Conservation (phyloP, 306 rosid genomes). For the Luffa aegyptiaca region DNA sequence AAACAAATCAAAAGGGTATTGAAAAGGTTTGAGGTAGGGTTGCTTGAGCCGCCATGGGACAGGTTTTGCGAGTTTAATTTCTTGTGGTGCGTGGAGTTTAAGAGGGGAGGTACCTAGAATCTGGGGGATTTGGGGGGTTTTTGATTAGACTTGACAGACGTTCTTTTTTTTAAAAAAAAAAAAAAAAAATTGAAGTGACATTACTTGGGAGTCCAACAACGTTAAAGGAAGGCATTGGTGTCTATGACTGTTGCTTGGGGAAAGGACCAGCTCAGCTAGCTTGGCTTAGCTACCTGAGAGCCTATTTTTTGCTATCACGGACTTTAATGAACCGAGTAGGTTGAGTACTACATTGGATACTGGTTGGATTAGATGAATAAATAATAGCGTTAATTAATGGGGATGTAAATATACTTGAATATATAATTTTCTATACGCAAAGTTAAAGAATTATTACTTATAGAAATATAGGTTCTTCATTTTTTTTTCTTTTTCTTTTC, state of each 20-base stretch:
- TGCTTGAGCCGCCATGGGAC: neutral
- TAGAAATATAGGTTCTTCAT: no score
- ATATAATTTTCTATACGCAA: neutral
- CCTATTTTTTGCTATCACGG: neutral
- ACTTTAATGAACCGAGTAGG: neutral
- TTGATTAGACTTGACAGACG: neutral
- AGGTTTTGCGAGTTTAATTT: neutral
- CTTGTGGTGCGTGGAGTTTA: neutral
- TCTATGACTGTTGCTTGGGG: neutral
- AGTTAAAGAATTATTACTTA: no score
- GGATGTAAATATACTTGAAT: neutral
- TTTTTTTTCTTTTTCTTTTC: no score
- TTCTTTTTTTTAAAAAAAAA: no score
- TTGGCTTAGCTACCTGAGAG: neutral
- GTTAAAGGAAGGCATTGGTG: neutral
- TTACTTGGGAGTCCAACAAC: constrained; percentile 14
- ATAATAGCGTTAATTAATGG: neutral
- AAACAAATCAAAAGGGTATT: neutral
- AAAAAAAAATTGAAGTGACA: neutral
- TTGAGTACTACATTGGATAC: no score
- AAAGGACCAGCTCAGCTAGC: neutral
- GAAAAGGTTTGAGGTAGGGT: neutral
- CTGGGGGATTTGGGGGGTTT: neutral
- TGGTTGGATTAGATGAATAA: neutral
- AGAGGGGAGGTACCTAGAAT: neutral